phyloP scores from a whole-genome alignment of 345 rosid genomes.

The Odontarrhena argentea region DNA sequence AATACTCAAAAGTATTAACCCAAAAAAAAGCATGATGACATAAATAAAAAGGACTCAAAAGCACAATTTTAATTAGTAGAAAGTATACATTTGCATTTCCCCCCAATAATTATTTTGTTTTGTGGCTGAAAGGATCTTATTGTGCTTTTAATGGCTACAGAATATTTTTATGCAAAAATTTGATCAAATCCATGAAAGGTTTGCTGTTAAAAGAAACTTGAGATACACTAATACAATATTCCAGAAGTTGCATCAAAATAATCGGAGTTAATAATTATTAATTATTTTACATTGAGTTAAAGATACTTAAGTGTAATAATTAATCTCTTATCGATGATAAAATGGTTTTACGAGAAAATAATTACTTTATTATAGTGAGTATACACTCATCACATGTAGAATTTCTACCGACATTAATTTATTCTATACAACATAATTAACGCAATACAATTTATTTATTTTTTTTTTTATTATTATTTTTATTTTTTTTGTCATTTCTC shows the following conservation, averaged over 20 bases:
- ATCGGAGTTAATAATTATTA: too few species aligned
- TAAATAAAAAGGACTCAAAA: constrained; percentile 3
- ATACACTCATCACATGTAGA: constrained; percentile 4
- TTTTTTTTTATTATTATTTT: neutral
- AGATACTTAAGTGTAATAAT: too few species aligned
- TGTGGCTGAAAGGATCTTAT: constrained; percentile 22
- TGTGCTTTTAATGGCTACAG: neutral
- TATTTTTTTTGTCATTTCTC: constrained; percentile 31
- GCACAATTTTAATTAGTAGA: constrained; percentile 9
- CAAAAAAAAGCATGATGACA: constrained; percentile 20
- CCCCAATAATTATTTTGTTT: neutral
- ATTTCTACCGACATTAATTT: constrained; percentile 18
- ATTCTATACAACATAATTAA: constrained; percentile 19
- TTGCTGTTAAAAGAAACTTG: too few species aligned
- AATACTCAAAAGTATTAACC: neutral
- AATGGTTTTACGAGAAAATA: too few species aligned
- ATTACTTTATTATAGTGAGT: too few species aligned
- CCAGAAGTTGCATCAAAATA: too few species aligned
- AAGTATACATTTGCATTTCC: constrained; percentile 6
- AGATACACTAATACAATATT: too few species aligned
- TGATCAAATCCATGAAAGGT: too few species aligned
- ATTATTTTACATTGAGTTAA: too few species aligned
- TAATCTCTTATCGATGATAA: too few species aligned
- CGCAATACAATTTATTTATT: constrained; percentile 22
- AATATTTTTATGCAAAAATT: too few species aligned